phyloP scores from a whole-genome alignment of 108 stramenopile species.

The Epithemia pelagica region DNA sequence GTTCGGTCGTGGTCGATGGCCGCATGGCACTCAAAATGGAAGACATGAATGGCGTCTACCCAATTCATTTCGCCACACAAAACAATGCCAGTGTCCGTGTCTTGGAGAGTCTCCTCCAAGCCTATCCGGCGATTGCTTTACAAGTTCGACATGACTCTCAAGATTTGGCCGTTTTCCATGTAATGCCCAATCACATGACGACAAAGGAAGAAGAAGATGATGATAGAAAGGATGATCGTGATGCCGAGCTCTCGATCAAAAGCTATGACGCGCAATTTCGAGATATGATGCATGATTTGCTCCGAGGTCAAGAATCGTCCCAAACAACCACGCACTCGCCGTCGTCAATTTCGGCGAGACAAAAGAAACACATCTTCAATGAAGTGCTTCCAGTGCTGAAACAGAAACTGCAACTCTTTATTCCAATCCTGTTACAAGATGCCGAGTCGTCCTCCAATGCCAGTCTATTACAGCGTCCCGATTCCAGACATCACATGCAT shows the following conservation, averaged over 20 bases:
- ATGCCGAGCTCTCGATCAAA: background rate
- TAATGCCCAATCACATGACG: conserved; percentile 20
- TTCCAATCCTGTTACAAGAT: conserved; percentile 19
- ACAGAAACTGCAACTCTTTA: conserved; percentile 26
- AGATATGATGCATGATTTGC: background rate
- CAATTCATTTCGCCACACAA: conserved; percentile 66
- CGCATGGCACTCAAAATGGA: conserved; percentile 48
- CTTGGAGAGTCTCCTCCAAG: conserved; percentile 35
- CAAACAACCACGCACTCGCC: conserved; percentile 21
- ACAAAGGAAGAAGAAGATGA: background rate
- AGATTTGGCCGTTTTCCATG: conserved; percentile 34
- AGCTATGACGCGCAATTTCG: background rate
- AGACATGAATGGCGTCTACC: conserved; percentile 57
- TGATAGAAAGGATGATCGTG: background rate
- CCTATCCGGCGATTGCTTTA: conserved; percentile 41
- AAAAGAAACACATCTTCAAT: conserved; percentile 21
- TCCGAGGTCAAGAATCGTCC: background rate
- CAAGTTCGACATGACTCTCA: conserved; percentile 19
- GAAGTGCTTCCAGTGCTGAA: conserved; percentile 19
- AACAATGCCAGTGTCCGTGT: conserved; percentile 46
- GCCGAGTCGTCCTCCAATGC: background rate
- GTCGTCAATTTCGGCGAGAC: conserved; percentile 12
- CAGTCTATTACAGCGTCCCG: conserved; percentile 4
- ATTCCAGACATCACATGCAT: conserved; percentile 37
- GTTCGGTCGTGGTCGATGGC: conserved; percentile 29